These are phyloP conservation scores for Hirschioporus abietinus DNA, from an alignment of 768 basidiomycete species.

Conservation along the genomic window DNA sequence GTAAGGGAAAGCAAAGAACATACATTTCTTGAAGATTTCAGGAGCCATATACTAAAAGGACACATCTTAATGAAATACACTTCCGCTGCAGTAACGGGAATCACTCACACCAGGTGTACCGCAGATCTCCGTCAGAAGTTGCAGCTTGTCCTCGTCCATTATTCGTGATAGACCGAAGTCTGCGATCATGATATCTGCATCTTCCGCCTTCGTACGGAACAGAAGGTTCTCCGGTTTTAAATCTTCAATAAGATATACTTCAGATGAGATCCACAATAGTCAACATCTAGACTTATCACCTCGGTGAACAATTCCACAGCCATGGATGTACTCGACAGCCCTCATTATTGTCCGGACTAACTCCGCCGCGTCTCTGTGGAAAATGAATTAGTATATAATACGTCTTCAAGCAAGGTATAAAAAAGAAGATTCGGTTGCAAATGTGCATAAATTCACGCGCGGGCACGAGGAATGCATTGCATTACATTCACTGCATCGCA, in stretches of 20 bases:
- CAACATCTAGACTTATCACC: constrained; percentile 30
- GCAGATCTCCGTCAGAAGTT: constrained; percentile 88
- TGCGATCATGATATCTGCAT: constrained; percentile 93
- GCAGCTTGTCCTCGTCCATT: constrained; percentile 86
- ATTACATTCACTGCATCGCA: too few species aligned
- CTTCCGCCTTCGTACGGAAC: constrained; percentile 84
- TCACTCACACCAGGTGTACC: constrained; percentile 79
- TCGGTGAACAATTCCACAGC: constrained; percentile 89
- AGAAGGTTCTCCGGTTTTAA: constrained; percentile 97
- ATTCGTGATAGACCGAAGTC: constrained; percentile 93
- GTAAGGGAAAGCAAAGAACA: constrained; percentile 19
- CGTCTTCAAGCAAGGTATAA: too few species aligned
- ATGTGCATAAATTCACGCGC: too few species aligned
- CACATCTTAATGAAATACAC: neutral
- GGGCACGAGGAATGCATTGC: too few species aligned
- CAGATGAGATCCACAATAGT: neutral
- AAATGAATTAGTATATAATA: constrained; percentile 5
- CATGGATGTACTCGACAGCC: constrained; percentile 90
- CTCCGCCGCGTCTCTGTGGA: constrained; percentile 76
- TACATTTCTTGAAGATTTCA: constrained; percentile 91
- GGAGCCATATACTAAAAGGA: constrained; percentile 80
- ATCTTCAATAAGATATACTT: constrained; percentile 42
- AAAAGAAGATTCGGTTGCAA: too few species aligned
- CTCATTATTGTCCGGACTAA: constrained; percentile 83
- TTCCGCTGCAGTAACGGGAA: neutral